Evolutionary conservation across 352 stramenopile species (phyloP), one percentile per base, ranked within the genome.

Genomic region (Phytophthora idaei): DNA sequence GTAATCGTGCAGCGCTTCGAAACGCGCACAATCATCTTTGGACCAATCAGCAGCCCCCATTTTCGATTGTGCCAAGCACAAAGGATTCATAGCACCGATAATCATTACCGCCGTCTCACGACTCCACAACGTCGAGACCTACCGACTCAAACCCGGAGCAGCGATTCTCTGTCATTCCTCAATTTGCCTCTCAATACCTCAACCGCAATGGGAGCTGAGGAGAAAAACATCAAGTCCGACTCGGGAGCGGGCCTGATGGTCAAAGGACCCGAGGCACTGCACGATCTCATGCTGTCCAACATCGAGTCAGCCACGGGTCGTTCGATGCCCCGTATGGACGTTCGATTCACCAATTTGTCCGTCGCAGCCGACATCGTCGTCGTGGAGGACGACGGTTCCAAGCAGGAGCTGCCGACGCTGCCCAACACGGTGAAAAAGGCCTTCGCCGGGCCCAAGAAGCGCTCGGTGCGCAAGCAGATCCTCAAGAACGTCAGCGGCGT

Each of bases 261-360:
- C 31, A 51, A 80, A n/a, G 72, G 75, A 1, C 73, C 76, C 9
- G 47, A 79, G 27, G 63, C 44, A 11, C 57, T 81, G 27, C 76
- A 84, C 42, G 64, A 71, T 27, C 51, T 64, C 52, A 60, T 80
- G 39, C 64, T 66, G 10, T 28, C 47, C 32, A 65, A 62, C 36
- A 36, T 80, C 10, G 56, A 81, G 56, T 50, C 57, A 6, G 45
- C 73, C 17, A 50, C 74, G 12, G 76, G 70, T 0, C 70, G 57
- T 2, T 52, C 46, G 0, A 59, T 85, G 62, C 77, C 77, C 17
- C 72, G 77, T 45, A 71, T 81, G 63, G 77, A 85, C 45, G 70
- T 85, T 15, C 77, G 77, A 27, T 82, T 85, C 69, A 67, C 57
- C 28, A 68, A 80, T 56, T 53, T 85, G 8, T 80, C 74, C 5